Conservation (phyloP, 2,329 filamentous ascomycete species). For the Colletotrichum sp. region DNA sequence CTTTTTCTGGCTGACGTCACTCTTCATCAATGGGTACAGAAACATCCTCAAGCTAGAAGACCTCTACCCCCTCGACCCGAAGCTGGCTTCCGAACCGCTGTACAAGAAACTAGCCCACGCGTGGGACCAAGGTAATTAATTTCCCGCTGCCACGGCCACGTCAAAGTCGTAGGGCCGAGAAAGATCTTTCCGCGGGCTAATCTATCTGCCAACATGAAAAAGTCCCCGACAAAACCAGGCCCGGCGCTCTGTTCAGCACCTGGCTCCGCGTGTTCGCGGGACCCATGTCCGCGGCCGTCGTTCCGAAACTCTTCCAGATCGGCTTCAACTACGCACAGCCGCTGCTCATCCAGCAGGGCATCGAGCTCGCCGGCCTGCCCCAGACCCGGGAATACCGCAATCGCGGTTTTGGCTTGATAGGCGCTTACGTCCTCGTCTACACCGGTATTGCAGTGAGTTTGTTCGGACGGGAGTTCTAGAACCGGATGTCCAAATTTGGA, state of each 20-base stretch:
- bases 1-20: constrained; percentile 59
- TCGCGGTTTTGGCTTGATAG: constrained; percentile 30
- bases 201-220: not conserved
- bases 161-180: not conserved
- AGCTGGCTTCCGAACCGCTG: constrained; percentile 20
- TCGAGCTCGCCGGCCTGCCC: constrained; percentile 22
- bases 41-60: constrained; percentile 45
- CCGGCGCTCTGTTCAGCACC: constrained; percentile 17
- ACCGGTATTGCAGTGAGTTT: constrained; percentile 27
- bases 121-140: constrained; percentile 24
- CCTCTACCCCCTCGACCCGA: constrained; percentile 25
- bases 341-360: constrained; percentile 27
- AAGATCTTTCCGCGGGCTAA: constrained; percentile 4
- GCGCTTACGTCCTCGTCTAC: constrained; percentile 30
- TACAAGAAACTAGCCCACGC: constrained; percentile 20
- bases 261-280: constrained; percentile 18
- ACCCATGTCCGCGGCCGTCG: not conserved
- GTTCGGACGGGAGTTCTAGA: not conserved
- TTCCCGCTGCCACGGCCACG: not conserved
- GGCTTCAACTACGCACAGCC: constrained; percentile 31
- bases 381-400: constrained; percentile 24
- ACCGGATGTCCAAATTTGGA: not conserved
- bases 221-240: constrained; percentile 23
- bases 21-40: constrained; percentile 54
- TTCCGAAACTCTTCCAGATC: constrained; percentile 25